Evolutionary conservation across 345 rosid genomes (phyloP), one percentile per base, ranked within the genome.

Genomic region (Lenwebbia sp.): DNA sequence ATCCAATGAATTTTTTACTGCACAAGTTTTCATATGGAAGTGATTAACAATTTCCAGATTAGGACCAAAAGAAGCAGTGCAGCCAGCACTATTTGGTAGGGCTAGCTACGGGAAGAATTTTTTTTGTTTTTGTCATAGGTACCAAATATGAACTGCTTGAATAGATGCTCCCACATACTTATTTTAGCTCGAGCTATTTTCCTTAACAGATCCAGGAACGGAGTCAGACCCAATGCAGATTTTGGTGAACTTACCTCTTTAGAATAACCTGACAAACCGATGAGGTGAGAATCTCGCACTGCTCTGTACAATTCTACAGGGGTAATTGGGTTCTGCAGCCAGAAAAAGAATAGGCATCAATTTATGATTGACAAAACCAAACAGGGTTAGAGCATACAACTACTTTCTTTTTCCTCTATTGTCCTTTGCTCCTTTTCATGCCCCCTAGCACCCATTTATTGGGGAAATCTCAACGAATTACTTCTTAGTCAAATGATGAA

Each of bases 201-300:
- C 81, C 81, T 70, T 22, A 19, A 70, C 47, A 70, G 81, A 70
- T 70, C 22, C 47, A 70, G 78, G 13, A 70, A 37, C 26, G 3
- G 33, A 44, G 17, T 41, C 58, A 82, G 58, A 78, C 33, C 25
- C 82, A 21, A 54, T 53, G 21, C 60, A 87, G 85, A 70, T 37
- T 70, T 37, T 25, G 21, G 47, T 70, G 81, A 70, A 37, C 17
- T 54, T 93, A 98, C 99, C 98, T 96, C 94, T 92, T 91, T 94
- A 62, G 99, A 92, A 90, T 90, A 98, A 74, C 99, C 99, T 6
- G 99, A 94, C 88, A 98, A 78, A 89, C 99, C 99, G 56, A 94
- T 88, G 87, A 98, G 98, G 55, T 98, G 98, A 86, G 98, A 92
- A 87, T 98, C 98, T 78, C 99, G 95, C 65, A 96, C 93, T 75